Evolutionary conservation across 345 rosid genomes (phyloP).

Genomic region (Eucalyptus marginata): DNA sequence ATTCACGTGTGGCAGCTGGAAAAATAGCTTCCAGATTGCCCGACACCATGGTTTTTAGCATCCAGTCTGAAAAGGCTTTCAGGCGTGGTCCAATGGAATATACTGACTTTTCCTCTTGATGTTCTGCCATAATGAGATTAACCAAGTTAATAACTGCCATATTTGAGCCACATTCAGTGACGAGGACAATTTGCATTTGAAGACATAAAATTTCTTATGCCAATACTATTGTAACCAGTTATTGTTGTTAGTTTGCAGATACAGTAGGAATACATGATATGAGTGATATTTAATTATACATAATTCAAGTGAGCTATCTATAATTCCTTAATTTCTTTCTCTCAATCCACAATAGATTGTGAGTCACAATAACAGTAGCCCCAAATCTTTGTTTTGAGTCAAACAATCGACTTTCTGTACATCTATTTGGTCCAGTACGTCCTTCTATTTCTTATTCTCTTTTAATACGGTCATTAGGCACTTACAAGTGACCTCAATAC

Average conservation of each 20-base stretch:
- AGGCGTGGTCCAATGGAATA: slow-evolving; percentile 81
- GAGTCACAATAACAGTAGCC: background rate
- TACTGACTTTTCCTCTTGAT: slow-evolving; percentile 15
- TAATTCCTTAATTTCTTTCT: background rate
- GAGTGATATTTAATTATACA: background rate
- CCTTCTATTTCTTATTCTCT: background rate
- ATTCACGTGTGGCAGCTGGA: slow-evolving; percentile 96
- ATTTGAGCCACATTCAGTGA: background rate
- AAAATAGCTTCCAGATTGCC: slow-evolving; percentile 82
- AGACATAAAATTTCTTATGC: background rate
- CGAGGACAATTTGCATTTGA: background rate
- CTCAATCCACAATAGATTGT: background rate
- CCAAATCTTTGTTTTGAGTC: background rate
- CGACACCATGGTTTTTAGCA: slow-evolving; percentile 80
- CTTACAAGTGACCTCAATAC: background rate
- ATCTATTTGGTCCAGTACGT: background rate
- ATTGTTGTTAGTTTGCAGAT: background rate
- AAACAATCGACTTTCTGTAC: background rate
- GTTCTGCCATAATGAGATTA: slow-evolving; percentile 27
- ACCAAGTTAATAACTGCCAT: background rate
- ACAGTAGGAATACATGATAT: background rate
- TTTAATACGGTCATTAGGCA: background rate
- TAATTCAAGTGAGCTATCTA: background rate
- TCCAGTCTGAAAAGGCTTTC: slow-evolving; percentile 91
- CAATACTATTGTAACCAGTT: background rate